Evolutionary conservation across 768 basidiomycete genomes (phyloP).

Genomic region (Rhizopogon vulgaris): DNA sequence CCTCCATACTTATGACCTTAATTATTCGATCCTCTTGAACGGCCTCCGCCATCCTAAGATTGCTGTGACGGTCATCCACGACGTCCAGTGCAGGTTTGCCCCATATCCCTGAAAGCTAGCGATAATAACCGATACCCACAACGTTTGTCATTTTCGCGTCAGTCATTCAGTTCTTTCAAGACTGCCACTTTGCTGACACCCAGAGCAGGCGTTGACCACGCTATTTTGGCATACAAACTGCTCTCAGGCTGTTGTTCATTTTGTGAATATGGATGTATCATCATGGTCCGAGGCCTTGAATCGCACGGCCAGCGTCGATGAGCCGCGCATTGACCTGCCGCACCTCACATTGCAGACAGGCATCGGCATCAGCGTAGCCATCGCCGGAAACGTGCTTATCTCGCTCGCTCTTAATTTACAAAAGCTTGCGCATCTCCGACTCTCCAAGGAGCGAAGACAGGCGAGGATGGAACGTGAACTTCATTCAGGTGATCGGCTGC

Average conservation of each 20-base stretch:
- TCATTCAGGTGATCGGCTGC: background rate
- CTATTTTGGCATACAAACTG: background rate
- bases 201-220: background rate
- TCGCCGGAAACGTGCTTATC: slow-evolving; percentile 83
- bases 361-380: slow-evolving; percentile 79
- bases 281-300: slow-evolving; percentile 7
- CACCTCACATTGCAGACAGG: slow-evolving; percentile 47
- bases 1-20: background rate
- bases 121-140: background rate
- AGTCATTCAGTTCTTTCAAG: background rate
- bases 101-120: background rate
- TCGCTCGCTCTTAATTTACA: slow-evolving; percentile 89
- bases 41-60: background rate
- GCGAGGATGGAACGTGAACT: slow-evolving; percentile 9
- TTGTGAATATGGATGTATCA: background rate
- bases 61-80: background rate
- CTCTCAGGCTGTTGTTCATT: background rate
- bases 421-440: slow-evolving; percentile 80
- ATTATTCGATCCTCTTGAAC: background rate
- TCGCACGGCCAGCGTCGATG: slow-evolving; percentile 2
- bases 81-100: background rate
- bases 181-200: background rate
- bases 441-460: slow-evolving; percentile 36
- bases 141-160: background rate
- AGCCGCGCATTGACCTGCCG: slow-evolving; percentile 39